Percentiles rank a stretch among this genome's conserved stretches.
phyloP scores from a whole-genome alignment of 208 protist species.

The Spongospora subterranea region DNA sequence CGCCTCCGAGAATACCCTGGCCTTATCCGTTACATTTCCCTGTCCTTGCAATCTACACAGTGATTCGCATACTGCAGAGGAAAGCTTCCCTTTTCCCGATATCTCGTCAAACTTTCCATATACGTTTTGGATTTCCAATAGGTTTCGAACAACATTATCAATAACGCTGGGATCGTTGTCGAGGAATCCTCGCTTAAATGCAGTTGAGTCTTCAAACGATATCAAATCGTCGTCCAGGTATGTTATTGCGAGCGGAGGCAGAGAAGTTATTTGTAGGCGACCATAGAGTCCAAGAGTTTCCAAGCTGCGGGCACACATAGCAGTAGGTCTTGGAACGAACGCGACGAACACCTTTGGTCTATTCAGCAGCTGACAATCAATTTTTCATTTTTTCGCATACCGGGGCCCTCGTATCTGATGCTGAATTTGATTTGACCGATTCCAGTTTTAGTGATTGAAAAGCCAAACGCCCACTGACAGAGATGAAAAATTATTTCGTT shows the following conservation, averaged over 20 bases:
- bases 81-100: not conserved
- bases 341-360: not conserved
- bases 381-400: not conserved
- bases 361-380: not conserved
- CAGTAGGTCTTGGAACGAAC: not conserved
- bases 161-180: constrained; percentile 12
- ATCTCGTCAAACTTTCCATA: constrained; percentile 13
- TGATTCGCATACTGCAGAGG: not conserved
- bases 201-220: not conserved
- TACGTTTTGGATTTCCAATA: constrained; percentile 30
- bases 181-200: not conserved
- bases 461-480: not conserved
- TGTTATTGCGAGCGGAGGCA: not conserved
- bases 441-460: constrained; percentile 19
- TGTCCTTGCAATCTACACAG: not conserved
- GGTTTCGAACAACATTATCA: not conserved
- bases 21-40: not conserved
- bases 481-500: not conserved
- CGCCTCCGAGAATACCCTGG: not conserved
- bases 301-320: not conserved
- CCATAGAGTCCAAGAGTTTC: constrained; percentile 29
- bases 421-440: not conserved
- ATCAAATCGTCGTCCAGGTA: constrained; percentile 41
- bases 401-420: not conserved
- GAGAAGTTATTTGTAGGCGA: not conserved